These are phyloP conservation scores for Cucumis melo DNA, from an alignment of 306 rosid genomes.

Conservation along the genomic window DNA sequence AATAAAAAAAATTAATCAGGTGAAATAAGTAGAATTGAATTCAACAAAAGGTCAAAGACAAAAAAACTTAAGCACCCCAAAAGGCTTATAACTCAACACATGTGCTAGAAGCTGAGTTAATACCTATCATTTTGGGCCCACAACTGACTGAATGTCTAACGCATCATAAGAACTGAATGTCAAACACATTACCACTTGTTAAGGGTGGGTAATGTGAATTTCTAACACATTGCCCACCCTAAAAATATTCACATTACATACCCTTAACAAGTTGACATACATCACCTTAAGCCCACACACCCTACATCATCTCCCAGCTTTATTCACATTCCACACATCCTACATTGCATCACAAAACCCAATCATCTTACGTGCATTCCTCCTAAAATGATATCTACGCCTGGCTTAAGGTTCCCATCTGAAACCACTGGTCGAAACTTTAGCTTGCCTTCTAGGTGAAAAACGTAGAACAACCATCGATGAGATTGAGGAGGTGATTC, in stretches of 20 bases:
- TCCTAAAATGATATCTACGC: not conserved
- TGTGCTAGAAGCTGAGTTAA: not conserved
- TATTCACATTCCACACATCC: not conserved
- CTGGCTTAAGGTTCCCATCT: not conserved
- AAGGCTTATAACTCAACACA: not conserved
- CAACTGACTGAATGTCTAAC: not conserved
- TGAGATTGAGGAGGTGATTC: not conserved
- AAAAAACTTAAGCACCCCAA: not conserved
- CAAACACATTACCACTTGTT: not conserved
- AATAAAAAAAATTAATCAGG: not conserved
- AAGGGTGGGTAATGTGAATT: not conserved
- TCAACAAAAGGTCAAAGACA: not conserved
- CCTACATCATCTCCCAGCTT: not conserved
- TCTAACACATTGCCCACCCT: not conserved
- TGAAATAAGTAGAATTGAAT: not conserved
- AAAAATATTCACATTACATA: too few species aligned
- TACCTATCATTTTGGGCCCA: not conserved
- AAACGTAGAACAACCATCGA: not conserved
- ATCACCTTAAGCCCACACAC: not conserved
- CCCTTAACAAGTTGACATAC: not conserved
- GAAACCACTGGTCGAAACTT: not conserved
- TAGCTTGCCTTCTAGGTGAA: not conserved
- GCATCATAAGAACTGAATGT: not conserved
- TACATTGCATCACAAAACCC: not conserved
- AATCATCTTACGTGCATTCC: not conserved